Evolutionary conservation across 139 green algal genomes (phyloP), one percentile per base, ranked within the genome.

Genomic region (Chlamydomonas applanata): DNA sequence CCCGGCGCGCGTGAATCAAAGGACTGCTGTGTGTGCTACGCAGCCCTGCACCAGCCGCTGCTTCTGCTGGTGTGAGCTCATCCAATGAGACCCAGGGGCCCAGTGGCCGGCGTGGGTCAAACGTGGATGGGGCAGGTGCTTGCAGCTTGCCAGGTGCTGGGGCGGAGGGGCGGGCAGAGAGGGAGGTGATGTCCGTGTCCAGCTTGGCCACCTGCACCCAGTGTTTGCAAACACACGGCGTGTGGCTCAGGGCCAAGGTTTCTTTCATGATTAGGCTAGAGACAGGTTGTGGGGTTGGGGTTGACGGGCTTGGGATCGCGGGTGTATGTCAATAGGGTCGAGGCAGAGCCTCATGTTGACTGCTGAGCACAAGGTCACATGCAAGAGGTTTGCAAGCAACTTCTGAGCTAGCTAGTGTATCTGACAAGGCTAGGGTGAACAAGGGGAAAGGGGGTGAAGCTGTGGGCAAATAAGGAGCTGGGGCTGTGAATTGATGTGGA

Each of bases 91-190:
- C 25, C 17, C 11, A 22, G 11, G 59, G 59, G n/a, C 24, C 30
- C n/a, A 40, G 25, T 24, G 34, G 49, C 32, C 59, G 45, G 33
- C 59, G 68, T 17, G 57, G 40, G n/a, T 78, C 72, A 34, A 76
- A 72, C 32, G 40, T 27, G 30, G 63, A 49, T 22, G 52, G 70
- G 0, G 62, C 52, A 25, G 71, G 57, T 2, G 73, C 73, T 45
- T 78, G 71, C 25, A 66, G 59, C 25, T 66, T 66, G 59, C n/a
- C 24, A 14, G 59, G 59, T 4, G 45, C 30, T 25, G 62, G 62
- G 22, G 24, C 30, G 3, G 72, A 49, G 22, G 57, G 45, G 17
- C 62, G 49, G 29, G 52, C 56, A 24, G 72, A 13, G 4, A 40
- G 59, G 24, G 30, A 24, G 30, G n/a, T 30, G 30, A 29, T 30